These are phyloP conservation scores for Rhodotorula sp. DNA, from an alignment of 1,284 basidiomycete genomes.

Conservation along the genomic window DNA sequence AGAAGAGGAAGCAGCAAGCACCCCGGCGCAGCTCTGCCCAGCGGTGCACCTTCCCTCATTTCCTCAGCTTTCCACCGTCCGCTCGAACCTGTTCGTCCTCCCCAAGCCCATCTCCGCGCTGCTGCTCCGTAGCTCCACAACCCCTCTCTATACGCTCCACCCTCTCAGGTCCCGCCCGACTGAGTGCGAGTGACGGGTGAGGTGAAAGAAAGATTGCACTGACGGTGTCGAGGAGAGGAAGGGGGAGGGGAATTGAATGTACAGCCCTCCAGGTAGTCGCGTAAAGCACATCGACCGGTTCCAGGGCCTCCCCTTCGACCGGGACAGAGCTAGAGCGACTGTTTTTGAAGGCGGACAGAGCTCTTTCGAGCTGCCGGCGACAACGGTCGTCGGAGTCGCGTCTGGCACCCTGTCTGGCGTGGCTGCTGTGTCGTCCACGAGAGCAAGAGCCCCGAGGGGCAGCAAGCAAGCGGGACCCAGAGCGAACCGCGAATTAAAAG, in stretches of 20 bases:
- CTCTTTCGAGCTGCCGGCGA: not conserved
- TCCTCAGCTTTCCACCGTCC: no score
- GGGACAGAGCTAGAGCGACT: slow-evolving; percentile 24
- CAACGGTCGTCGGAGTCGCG: not conserved
- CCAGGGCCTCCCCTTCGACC: slow-evolving; percentile 32
- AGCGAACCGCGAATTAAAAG: no score
- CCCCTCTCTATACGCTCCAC: no score
- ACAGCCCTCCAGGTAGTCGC: slow-evolving; percentile 27
- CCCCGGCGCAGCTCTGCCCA: no score
- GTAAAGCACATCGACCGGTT: slow-evolving; percentile 27
- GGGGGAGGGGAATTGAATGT: slow-evolving; percentile 11
- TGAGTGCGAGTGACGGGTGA: not conserved
- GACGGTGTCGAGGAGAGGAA: not conserved
- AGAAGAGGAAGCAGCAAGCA: not conserved
- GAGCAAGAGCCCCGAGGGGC: no score
- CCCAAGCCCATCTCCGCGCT: no score
- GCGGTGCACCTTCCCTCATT: no score
- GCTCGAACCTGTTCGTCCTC: no score
- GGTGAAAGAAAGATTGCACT: not conserved
- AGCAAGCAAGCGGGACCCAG: no score
- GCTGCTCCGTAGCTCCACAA: no score
- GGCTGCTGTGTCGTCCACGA: slow-evolving; percentile 4
- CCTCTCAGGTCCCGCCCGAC: no score
- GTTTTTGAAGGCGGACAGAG: slow-evolving; percentile 22
- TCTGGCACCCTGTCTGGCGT: slow-evolving; percentile 31